Conservation (phyloP, 495 filamentous ascomycete species). For the Neurospora sp. region DNA sequence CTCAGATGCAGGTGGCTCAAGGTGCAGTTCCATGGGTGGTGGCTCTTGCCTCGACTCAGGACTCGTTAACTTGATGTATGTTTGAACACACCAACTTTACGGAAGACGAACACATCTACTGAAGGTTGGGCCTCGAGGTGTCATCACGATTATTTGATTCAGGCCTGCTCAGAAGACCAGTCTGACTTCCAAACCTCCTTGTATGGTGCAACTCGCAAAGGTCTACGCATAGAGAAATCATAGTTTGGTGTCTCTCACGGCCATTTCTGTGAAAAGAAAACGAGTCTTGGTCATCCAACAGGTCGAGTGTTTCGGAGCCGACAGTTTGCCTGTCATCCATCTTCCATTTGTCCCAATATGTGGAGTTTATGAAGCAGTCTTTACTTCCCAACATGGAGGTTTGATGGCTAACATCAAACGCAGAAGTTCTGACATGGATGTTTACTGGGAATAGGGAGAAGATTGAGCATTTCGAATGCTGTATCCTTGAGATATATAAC, state of each 20-base stretch:
- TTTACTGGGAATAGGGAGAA: no score
- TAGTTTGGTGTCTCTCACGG: neutral
- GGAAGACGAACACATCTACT: slow-evolving; percentile 85
- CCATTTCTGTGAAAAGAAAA: neutral
- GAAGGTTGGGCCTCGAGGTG: slow-evolving; percentile 66
- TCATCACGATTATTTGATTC: neutral
- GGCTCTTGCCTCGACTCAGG: neutral
- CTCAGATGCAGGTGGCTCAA: neutral
- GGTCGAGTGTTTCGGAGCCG: neutral
- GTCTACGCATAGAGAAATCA: neutral
- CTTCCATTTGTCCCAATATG: neutral
- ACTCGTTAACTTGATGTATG: neutral
- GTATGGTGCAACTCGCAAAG: neutral
- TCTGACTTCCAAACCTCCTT: neutral
- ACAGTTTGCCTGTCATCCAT: neutral
- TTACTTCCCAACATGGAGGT: neutral
- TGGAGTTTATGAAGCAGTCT: neutral
- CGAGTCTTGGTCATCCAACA: neutral
- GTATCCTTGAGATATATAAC: neutral
- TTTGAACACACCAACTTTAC: slow-evolving; percentile 43
- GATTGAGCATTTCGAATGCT: neutral
- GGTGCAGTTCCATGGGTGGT: neutral
- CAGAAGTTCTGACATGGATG: neutral
- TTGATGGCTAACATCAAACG: neutral
- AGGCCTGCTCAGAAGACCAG: neutral